Evolutionary conservation across 305 asterid species (phyloP), one percentile per base, ranked within the genome.

Genomic region (Fraxinus nigra): DNA sequence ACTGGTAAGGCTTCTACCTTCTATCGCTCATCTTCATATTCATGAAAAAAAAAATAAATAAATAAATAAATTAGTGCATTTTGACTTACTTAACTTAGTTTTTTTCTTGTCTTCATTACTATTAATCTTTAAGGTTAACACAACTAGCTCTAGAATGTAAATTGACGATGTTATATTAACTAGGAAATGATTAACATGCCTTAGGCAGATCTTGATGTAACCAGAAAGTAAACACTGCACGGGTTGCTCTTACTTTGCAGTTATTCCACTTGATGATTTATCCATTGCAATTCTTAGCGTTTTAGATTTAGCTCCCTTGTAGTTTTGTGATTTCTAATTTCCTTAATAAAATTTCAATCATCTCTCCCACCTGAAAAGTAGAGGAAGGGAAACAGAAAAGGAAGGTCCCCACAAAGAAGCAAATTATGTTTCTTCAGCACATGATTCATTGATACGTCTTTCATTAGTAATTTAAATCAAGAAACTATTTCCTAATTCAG

Each of bases 1-100:
- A 91, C 98, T 46, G 98, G 98, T 94, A 90, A 89, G 90, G 37
- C 67, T 82, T 65, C 75, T 69, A 67, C 37, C 18, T 28, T 67
- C 35, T 67, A 67, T 26, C 74, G 9, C 20, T 24, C 37, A 28
- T 67, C 74, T 9, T 28, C 74, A 67, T 9, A 24, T 67, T 30
- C 24, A 13, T 2, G 20, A 35, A 9, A 40, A 40, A 37, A 0
- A 34, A 33, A 34, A 24, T 11, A 69, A 69, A 10, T 24, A n/a
- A n/a, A n/a, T n/a, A n/a, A n/a, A n/a, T n/a, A 4, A 63, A 8
- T 13, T 28, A 67, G n/a, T 28, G 74, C 74, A 67, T 26, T 10
- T 67, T 67, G 74, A 67, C 38, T 11, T 67, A 67, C 10, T 24
- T 63, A 18, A 18, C 67, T 56, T 56, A 18, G 16, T 8, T 63